A percentile compares a stretch with the other conserved stretches of the same genome.
phyloP scores from a whole-genome alignment of 225 moss, liverwort and hornwort species.

The Pleurozium schreberi region DNA sequence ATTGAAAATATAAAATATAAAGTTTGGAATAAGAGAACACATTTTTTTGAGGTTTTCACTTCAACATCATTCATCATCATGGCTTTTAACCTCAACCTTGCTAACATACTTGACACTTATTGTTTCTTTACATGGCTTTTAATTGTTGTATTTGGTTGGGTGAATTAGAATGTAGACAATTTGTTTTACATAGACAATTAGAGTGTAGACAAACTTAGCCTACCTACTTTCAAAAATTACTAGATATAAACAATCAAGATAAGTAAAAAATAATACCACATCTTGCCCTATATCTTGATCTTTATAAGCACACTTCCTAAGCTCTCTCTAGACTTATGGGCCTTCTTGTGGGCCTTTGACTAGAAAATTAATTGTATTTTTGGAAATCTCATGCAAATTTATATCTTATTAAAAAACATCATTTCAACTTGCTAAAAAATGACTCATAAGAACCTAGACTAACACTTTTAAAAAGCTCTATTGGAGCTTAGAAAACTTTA shows the following conservation, averaged over 20 bases:
- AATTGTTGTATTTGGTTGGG: no score
- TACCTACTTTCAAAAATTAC: no score
- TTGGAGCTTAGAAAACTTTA: not conserved
- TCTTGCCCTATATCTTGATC: rapidly evolving
- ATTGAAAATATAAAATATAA: not conserved
- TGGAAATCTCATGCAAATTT: not conserved
- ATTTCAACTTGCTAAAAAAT: not conserved
- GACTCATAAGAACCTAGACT: not conserved
- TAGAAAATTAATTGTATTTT: rapidly evolving
- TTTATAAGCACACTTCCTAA: not conserved
- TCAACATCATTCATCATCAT: no score
- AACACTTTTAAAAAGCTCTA: not conserved
- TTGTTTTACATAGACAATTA: no score
- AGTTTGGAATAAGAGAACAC: not conserved
- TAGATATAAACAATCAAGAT: not conserved
- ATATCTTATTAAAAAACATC: not conserved
- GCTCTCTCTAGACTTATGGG: no score
- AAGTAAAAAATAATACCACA: not conserved
- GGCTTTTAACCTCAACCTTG: no score
- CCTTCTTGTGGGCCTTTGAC: not conserved
- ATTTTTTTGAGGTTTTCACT: not conserved
- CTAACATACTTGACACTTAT: no score
- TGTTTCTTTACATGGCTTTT: no score
- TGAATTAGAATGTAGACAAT: no score
- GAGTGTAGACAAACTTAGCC: no score